Conservation (phyloP, 441 rosid species). For the Jatropha podagrica region DNA sequence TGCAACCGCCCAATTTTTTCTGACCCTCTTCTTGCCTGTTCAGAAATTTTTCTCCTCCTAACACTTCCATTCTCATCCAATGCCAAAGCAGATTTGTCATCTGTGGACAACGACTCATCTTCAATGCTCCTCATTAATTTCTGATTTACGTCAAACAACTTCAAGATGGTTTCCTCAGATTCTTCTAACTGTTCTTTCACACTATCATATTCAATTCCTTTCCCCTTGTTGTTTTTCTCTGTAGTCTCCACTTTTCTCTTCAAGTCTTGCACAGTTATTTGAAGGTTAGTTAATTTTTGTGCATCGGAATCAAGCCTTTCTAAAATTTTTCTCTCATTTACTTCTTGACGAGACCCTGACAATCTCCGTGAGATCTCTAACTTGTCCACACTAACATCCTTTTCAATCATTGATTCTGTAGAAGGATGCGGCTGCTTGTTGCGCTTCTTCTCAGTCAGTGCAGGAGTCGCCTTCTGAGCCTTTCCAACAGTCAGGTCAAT, state of each 20-base stretch:
- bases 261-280: slow-evolving; percentile 75
- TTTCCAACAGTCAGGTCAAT: slow-evolving; percentile 45
- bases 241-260: slow-evolving; percentile 69
- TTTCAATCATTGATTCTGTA: slow-evolving; percentile 66
- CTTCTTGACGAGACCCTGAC: slow-evolving; percentile 58
- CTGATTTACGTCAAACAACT: slow-evolving; percentile 58
- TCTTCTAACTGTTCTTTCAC: slow-evolving; percentile 80
- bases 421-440: slow-evolving; percentile 42
- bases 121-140: slow-evolving; percentile 54
- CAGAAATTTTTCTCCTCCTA: slow-evolving; percentile 52
- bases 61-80: slow-evolving; percentile 46
- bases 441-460: slow-evolving; percentile 26
- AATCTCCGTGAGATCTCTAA: slow-evolving; percentile 61
- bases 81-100: slow-evolving; percentile 47
- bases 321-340: slow-evolving; percentile 64
- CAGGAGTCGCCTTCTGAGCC: slow-evolving; percentile 27
- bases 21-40: slow-evolving; percentile 79
- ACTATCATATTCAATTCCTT: slow-evolving; percentile 58
- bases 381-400: slow-evolving; percentile 74
- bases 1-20: slow-evolving; percentile 86
- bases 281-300: slow-evolving; percentile 82
- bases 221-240: slow-evolving; percentile 58
- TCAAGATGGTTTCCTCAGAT: slow-evolving; percentile 63
- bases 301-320: slow-evolving; percentile 90
- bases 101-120: slow-evolving; percentile 40